These are phyloP conservation scores for Pseudonitzschia multistriata DNA, from an alignment of 108 stramenopile species.

Conservation along the genomic window DNA sequence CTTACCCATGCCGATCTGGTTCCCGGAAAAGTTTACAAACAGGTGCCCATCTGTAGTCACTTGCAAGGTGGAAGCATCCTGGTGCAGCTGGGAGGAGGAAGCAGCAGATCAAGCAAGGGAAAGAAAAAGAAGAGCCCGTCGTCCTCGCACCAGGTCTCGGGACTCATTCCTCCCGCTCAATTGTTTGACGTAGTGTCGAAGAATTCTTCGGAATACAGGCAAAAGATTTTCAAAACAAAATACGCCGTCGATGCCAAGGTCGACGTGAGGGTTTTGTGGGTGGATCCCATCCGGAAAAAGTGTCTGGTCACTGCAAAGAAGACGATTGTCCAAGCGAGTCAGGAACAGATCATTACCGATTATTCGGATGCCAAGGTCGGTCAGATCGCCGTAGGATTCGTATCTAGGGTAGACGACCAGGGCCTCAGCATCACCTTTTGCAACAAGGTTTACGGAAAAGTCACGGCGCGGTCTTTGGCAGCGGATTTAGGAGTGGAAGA, in stretches of 20 bases:
- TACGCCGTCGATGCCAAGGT: conserved; percentile 73
- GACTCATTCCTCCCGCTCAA: conserved; percentile 69
- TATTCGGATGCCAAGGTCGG: conserved; percentile 46
- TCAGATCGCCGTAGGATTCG: conserved; percentile 59
- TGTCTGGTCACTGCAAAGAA: conserved; percentile 84
- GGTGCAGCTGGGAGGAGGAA: conserved; percentile 59
- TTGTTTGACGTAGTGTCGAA: conserved; percentile 48
- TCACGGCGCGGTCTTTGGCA: conserved; percentile 61
- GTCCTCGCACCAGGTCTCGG: conserved; percentile 46
- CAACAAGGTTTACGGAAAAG: conserved; percentile 75
- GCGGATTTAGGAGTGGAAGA: conserved; percentile 82
- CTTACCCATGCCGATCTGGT: conserved; percentile 72
- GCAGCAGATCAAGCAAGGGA: background rate
- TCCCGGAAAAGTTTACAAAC: conserved; percentile 65
- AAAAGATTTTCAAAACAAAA: conserved; percentile 62
- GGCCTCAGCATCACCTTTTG: conserved; percentile 83
- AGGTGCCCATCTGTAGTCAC: conserved; percentile 64
- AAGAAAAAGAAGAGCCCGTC: background rate
- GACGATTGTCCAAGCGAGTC: conserved; percentile 50
- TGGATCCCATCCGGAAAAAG: conserved; percentile 51
- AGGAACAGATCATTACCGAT: conserved; percentile 44
- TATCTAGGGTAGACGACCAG: conserved; percentile 70
- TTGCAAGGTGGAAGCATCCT: conserved; percentile 63
- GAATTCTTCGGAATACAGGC: conserved; percentile 56
- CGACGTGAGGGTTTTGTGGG: conserved; percentile 72